Evolutionary conservation across 805 yeast genomes (phyloP).

Genomic region (Naumovozyma dairenensis): DNA sequence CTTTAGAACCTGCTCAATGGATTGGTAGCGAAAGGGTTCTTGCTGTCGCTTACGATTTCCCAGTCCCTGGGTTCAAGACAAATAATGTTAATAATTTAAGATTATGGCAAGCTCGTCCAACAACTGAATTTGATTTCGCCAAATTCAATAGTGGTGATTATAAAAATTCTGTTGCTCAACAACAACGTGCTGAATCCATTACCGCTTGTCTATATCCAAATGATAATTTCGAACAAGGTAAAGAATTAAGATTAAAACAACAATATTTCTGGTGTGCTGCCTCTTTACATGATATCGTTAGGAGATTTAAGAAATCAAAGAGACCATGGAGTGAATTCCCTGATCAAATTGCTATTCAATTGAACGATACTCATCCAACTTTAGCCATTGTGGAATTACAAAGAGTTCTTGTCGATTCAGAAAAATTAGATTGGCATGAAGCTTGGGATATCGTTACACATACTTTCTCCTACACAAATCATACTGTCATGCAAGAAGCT

Average conservation of each 20-base stretch:
- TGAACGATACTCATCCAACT: conserved; percentile 93
- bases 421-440: conserved; percentile 66
- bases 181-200: conserved; percentile 83
- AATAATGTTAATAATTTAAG: conserved; percentile 79
- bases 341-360: conserved; percentile 80
- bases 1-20: conserved; percentile 64
- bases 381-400: conserved; percentile 83
- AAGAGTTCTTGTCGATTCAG: conserved; percentile 76
- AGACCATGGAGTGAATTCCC: conserved; percentile 76
- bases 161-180: conserved; percentile 69
- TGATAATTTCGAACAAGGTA: conserved; percentile 85
- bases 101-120: conserved; percentile 83
- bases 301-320: conserved; percentile 74
- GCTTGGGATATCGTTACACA: conserved; percentile 79
- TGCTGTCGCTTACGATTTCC: conserved; percentile 86
- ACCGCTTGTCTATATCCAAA: conserved; percentile 91
- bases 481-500: conserved; percentile 91
- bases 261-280: conserved; percentile 97
- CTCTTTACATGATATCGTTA: conserved; percentile 78
- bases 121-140: conserved; percentile 81
- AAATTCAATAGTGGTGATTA: conserved; percentile 91
- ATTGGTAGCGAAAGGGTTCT: conserved; percentile 80
- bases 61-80: conserved; percentile 84
- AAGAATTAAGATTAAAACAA: conserved; percentile 85
- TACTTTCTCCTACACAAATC: conserved; percentile 89